phyloP scores from a whole-genome alignment of 805 yeast species.

The Nakazawaea ishiwadae region DNA sequence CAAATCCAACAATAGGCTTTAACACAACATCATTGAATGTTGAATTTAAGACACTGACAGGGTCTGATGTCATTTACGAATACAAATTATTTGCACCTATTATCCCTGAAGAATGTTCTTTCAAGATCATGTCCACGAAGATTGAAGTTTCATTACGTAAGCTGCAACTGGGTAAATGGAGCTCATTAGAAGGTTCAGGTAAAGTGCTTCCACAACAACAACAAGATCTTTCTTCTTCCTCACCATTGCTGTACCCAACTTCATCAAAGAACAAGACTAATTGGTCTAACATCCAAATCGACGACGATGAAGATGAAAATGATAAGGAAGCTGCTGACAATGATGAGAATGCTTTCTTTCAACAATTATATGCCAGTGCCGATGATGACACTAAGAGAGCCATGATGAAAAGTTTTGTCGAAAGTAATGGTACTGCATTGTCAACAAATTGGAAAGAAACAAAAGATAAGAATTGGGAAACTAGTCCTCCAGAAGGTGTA shows the following conservation, averaged over 20 bases:
- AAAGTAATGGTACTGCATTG: slow-evolving; percentile 89
- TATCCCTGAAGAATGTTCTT: slow-evolving; percentile 37
- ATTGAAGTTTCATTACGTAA: slow-evolving; percentile 65
- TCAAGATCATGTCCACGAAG: slow-evolving; percentile 63
- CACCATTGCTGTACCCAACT: slow-evolving; percentile 45
- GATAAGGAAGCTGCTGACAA: slow-evolving; percentile 40
- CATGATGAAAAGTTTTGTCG: slow-evolving; percentile 94
- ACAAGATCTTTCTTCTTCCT: too few relatives aligned
- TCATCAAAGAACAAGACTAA: slow-evolving; percentile 60
- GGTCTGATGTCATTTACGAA: slow-evolving; percentile 44
- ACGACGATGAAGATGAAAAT: slow-evolving; percentile 38
- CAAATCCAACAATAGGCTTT: slow-evolving; percentile 39
- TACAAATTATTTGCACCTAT: slow-evolving; percentile 50
- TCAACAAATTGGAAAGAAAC: slow-evolving; percentile 95
- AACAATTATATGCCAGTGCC: slow-evolving; percentile 66
- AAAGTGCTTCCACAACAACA: slow-evolving; percentile 1
- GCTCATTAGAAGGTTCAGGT: slow-evolving; percentile 35
- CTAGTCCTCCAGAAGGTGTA: slow-evolving; percentile 73
- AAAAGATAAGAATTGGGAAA: slow-evolving; percentile 53
- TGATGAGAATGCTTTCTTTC: slow-evolving; percentile 67
- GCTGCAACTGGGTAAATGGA: slow-evolving; percentile 45
- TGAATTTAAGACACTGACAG: slow-evolving; percentile 42
- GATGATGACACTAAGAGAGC: slow-evolving; percentile 88
- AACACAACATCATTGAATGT: slow-evolving; percentile 31
- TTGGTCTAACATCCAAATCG: slow-evolving; percentile 54